phyloP scores from a whole-genome alignment of 2,329 filamentous ascomycete genomes.

The Delphinella strobiligena region DNA sequence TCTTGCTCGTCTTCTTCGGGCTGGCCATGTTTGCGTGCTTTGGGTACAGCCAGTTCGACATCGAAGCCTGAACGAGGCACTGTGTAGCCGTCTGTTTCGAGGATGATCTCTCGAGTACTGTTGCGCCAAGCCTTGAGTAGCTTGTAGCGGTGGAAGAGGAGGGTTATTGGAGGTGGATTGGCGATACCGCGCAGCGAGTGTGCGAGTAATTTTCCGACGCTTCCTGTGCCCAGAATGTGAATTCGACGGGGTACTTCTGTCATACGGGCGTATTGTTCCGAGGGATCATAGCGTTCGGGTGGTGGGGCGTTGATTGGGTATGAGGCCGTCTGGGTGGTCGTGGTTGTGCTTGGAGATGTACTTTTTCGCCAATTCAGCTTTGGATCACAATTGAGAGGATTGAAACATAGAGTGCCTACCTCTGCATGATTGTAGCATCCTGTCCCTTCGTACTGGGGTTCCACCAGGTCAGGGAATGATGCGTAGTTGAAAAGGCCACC shows the following conservation, averaged over 20 bases:
- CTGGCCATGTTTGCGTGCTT: not conserved
- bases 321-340: constrained; percentile 1
- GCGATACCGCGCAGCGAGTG: constrained; percentile 52
- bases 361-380: too few species aligned
- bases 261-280: constrained; percentile 17
- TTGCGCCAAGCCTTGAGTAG: constrained; percentile 36
- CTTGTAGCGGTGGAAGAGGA: constrained; percentile 55
- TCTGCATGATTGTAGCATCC: not conserved
- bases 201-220: constrained; percentile 69
- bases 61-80: constrained; percentile 30
- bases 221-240: constrained; percentile 65
- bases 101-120: constrained; percentile 31
- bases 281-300: too few species aligned
- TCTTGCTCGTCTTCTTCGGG: too few species aligned
- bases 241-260: constrained; percentile 39
- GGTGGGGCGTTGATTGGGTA: constrained; percentile 10
- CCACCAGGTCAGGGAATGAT: too few species aligned
- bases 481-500: constrained; percentile 25
- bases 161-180: constrained; percentile 59
- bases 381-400: too few species aligned
- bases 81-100: constrained; percentile 32
- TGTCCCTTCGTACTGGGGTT: too few species aligned
- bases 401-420: too few species aligned
- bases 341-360: too few species aligned
- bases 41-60: constrained; percentile 28